Evolutionary conservation across 129 eudicot species (phyloP).

Genomic region (Gnaphalium uliginosum): DNA sequence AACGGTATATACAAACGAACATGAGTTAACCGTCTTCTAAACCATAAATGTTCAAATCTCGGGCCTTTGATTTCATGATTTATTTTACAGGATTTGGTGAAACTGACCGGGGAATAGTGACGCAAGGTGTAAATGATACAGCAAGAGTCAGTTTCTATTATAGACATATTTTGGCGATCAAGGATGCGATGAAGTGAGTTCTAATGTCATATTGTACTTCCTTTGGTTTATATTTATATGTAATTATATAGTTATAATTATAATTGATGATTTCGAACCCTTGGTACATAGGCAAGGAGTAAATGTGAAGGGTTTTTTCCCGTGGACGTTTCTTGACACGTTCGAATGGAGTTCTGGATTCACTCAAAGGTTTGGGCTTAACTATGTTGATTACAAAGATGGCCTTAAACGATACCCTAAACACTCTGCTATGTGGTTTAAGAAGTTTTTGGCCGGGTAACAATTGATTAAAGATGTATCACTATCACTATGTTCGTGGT

Average conservation of each 20-base stretch:
- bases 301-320: constrained; percentile 34
- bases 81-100: constrained; percentile 14
- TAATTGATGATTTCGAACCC: neutral
- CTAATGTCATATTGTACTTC: neutral
- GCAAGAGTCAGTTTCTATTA: constrained; percentile 27
- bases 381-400: constrained; percentile 36
- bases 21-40: neutral
- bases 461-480: neutral
- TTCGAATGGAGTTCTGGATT: constrained; percentile 53
- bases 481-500: neutral
- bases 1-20: constrained; percentile 23
- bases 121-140: constrained; percentile 17
- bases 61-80: neutral
- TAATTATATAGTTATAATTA: constrained; percentile 27
- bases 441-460: constrained; percentile 22
- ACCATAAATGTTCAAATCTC: neutral
- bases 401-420: constrained; percentile 34
- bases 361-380: constrained; percentile 34
- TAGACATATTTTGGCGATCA: constrained; percentile 22
- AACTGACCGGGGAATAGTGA: constrained; percentile 15
- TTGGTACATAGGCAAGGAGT: too few species aligned
- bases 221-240: neutral
- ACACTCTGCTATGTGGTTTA: constrained; percentile 31
- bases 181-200: constrained; percentile 26
- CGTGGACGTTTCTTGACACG: constrained; percentile 44